Conservation (phyloP, 2,329 filamentous ascomycete genomes). For the Amylocarpus encephaloides region DNA sequence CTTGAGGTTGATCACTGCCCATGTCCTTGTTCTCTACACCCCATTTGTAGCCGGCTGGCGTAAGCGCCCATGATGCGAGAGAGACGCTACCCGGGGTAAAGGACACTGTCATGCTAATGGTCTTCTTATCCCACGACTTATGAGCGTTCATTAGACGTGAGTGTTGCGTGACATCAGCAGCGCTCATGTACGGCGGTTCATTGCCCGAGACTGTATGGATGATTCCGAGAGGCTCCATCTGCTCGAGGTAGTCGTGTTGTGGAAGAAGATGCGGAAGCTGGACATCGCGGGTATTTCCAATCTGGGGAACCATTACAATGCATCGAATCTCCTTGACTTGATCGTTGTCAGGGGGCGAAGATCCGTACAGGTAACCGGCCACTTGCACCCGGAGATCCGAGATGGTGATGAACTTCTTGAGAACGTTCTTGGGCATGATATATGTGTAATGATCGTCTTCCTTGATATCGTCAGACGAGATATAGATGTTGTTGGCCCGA, state of each 20-base stretch:
- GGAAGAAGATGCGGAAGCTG: slow-evolving; percentile 86
- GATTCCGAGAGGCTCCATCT: slow-evolving; percentile 83
- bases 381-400: slow-evolving; percentile 95
- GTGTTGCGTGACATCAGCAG: slow-evolving; percentile 90
- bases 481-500: slow-evolving; percentile 95
- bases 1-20: slow-evolving; percentile 85
- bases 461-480: slow-evolving; percentile 89
- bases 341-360: slow-evolving; percentile 86
- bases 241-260: slow-evolving; percentile 82
- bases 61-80: slow-evolving; percentile 87
- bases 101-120: slow-evolving; percentile 87
- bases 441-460: slow-evolving; percentile 87
- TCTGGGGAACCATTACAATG: slow-evolving; percentile 96
- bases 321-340: slow-evolving; percentile 96
- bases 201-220: slow-evolving; percentile 95
- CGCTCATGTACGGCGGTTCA: slow-evolving; percentile 93
- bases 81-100: slow-evolving; percentile 97
- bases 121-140: slow-evolving; percentile 74
- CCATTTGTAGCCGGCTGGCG: slow-evolving; percentile 91
- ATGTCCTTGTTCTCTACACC: slow-evolving; percentile 92
- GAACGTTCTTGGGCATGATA: slow-evolving; percentile 97
- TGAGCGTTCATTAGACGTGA: slow-evolving; percentile 83
- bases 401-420: slow-evolving; percentile 97
- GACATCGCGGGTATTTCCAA: slow-evolving; percentile 86
- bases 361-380: slow-evolving; percentile 90